These are phyloP conservation scores for Kodamaea kakaduensis DNA, from an alignment of 805 yeast genomes.

Conservation along the genomic window DNA sequence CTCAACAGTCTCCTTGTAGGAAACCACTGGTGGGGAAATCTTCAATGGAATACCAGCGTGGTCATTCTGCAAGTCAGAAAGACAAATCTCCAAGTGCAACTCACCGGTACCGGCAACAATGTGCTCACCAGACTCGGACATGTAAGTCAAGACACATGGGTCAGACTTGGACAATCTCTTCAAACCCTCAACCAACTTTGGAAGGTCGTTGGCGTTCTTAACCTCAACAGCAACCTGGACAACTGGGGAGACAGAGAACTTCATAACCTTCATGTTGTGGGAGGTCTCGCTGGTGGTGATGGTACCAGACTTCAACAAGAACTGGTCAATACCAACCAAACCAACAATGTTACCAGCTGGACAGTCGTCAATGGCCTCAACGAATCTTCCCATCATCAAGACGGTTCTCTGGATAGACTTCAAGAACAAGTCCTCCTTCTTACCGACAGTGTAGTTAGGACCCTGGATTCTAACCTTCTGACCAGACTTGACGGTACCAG, in stretches of 20 bases:
- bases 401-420: slow-evolving; percentile 99
- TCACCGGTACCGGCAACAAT: slow-evolving; percentile 99
- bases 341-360: slow-evolving; percentile 99
- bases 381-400: slow-evolving; percentile 98
- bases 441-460: slow-evolving; percentile 98
- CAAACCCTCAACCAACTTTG: slow-evolving; percentile 99
- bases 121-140: slow-evolving; percentile 97
- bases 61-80: slow-evolving; percentile 92
- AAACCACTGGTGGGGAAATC: slow-evolving; percentile 95
- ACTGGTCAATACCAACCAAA: slow-evolving; percentile 99
- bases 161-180: slow-evolving; percentile 99
- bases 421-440: slow-evolving; percentile 94
- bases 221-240: slow-evolving; percentile 99
- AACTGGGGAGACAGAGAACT: slow-evolving; percentile 99
- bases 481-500: slow-evolving; percentile 99
- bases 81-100: slow-evolving; percentile 97
- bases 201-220: slow-evolving; percentile 98
- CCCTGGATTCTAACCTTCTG: slow-evolving; percentile 99
- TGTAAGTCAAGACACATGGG: slow-evolving; percentile 91
- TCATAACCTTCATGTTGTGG: slow-evolving; percentile 99
- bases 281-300: slow-evolving; percentile 94
- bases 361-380: slow-evolving; percentile 97
- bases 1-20: slow-evolving; percentile 98
- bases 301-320: slow-evolving; percentile 99
- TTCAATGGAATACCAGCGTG: slow-evolving; percentile 99